Evolutionary conservation across 345 rosid genomes (phyloP).

Genomic region (Noccaea bulbosa): DNA sequence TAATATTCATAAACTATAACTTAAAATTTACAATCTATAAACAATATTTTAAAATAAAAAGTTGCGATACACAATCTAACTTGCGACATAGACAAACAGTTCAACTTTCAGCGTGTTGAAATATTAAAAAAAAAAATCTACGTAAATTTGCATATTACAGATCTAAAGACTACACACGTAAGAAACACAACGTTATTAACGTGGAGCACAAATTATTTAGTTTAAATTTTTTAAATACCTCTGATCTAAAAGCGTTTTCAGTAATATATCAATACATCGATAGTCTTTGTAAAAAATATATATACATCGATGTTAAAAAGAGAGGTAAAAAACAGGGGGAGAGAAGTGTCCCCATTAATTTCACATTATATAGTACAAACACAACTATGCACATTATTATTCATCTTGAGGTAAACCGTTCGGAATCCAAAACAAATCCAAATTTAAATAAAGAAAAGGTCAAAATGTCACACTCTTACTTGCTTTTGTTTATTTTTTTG

Average conservation of each 20-base stretch:
- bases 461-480: constrained; percentile 43
- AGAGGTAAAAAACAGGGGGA: not conserved
- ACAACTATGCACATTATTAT: constrained; percentile 30
- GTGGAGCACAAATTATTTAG: not conserved
- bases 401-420: constrained; percentile 30
- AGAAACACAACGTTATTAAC: constrained; percentile 1
- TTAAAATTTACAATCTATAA: not conserved
- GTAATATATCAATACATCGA: not conserved
- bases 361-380: constrained; percentile 33
- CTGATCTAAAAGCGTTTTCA: constrained; percentile 1
- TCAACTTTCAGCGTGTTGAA: not conserved
- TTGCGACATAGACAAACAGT: not conserved
- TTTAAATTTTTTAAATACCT: not conserved
- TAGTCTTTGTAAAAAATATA: too few relatives aligned
- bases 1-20: not conserved
- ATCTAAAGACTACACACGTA: not conserved
- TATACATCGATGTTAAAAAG: not conserved
- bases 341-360: constrained; percentile 25
- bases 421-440: constrained; percentile 27
- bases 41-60: not conserved
- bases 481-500: constrained; percentile 14
- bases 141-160: not conserved
- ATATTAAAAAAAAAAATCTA: not conserved
- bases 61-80: not conserved
- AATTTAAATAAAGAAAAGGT: constrained; percentile 33